Base-by-base conservation (phyloP, 208 protist genomes). In the Leishmania tropica region DNA sequence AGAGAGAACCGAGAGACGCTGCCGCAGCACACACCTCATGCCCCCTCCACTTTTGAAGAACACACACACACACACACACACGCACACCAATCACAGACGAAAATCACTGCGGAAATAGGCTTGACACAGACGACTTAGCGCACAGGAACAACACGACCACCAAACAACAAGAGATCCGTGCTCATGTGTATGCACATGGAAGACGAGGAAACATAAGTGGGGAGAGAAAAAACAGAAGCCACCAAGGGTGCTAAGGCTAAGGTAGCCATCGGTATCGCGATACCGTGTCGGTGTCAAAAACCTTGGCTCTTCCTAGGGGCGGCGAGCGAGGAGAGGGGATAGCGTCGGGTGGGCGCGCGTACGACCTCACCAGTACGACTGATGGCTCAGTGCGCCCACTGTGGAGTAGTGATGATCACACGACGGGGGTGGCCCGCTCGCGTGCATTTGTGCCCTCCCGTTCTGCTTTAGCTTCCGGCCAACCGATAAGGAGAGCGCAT, bases 401-500 rank as follows among this genome's bases (percentile, higher is more conserved):
- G 56, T 73, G 37, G 35, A 71, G 76, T 84, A 78, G 58, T 73
- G 80, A 2, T 53, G 54, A 40, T 28, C 75, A 7, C 17, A 31
- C 45, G 40, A 31, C n/a, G 17, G 7, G 35, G 28, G 48, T 13
- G 40, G 48, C 3, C 40, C 28, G 48, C 53, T 48, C 10, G 28
- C 7, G 67, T 64, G 31, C 1, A 2, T 28, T 3, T 28, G 42
- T 3, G 65, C 24, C 40, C 37, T 11, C 56, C 47, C 56, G 40
- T 77, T 60, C 47, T 80, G 74, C 70, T 76, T 76, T 62, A 31
- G 10, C 48, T 76, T 76, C 31, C 53, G 31, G 31, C 17, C 31
- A 42, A 64, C 11, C n/a, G 35, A 76, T n/a, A 11, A 45, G 48
- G 19, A 11, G 35, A 64, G 35, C 31, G 31, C 19, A 17, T 64